These are phyloP conservation scores for Arabidopsis arenosa DNA, from an alignment of 345 rosid genomes.

Conservation along the genomic window DNA sequence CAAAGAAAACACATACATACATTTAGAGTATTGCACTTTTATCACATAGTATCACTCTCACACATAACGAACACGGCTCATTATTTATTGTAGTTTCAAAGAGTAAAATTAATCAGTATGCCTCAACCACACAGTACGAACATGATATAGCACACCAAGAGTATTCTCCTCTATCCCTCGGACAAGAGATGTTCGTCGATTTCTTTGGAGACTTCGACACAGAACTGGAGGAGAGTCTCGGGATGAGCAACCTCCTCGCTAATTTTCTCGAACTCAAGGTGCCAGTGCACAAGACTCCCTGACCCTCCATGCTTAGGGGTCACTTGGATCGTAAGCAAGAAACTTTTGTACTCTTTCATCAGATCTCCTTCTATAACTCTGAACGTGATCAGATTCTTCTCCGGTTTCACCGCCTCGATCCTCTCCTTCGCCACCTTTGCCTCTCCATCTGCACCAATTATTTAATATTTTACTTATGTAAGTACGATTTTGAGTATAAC, in stretches of 20 bases:
- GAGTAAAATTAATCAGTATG: too few species aligned
- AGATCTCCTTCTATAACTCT: slow-evolving; percentile 35
- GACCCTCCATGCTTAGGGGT: slow-evolving; percentile 30
- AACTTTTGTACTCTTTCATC: slow-evolving; percentile 28
- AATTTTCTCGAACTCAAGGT: slow-evolving; percentile 45
- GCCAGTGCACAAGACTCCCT: slow-evolving; percentile 45
- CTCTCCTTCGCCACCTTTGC: slow-evolving; percentile 20
- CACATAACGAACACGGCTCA: too few species aligned
- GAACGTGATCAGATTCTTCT: slow-evolving; percentile 27
- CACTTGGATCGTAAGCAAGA: slow-evolving; percentile 23
- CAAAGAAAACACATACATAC: too few species aligned
- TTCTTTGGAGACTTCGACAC: slow-evolving; percentile 37
- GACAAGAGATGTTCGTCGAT: slow-evolving; percentile 40
- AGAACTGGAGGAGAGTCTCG: slow-evolving; percentile 30
- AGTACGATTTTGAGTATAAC: too few species aligned
- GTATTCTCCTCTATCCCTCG: slow-evolving; percentile 19
- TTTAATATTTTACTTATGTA: too few species aligned
- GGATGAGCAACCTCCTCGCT: slow-evolving; percentile 47
- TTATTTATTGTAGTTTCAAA: too few species aligned
- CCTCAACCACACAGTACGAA: too few species aligned
- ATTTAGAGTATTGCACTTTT: too few species aligned
- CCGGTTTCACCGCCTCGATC: slow-evolving; percentile 24
- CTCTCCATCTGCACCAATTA: slow-evolving; percentile 31
- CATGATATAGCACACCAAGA: too few species aligned
- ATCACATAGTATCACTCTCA: too few species aligned